phyloP scores from a whole-genome alignment of 2,329 filamentous ascomycete species.

The Rhynchosporium graminicola region DNA sequence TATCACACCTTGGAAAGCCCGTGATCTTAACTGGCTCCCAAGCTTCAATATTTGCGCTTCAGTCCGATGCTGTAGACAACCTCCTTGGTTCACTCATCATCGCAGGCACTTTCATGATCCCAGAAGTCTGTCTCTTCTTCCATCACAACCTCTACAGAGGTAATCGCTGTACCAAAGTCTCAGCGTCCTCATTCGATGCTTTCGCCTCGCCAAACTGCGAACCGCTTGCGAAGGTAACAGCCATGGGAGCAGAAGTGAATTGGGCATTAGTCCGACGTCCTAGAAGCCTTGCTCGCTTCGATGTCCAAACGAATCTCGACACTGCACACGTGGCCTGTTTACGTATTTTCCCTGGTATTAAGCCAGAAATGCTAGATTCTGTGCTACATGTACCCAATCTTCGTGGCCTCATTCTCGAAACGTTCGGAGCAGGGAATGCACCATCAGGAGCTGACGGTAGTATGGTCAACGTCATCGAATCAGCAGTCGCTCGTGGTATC shows the following conservation, averaged over 20 bases:
- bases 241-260: constrained; percentile 61
- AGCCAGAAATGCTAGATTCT: constrained; percentile 68
- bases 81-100: constrained; percentile 69
- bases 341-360: constrained; percentile 72
- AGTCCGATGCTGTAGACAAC: constrained; percentile 72
- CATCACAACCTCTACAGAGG: constrained; percentile 70
- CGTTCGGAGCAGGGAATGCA: constrained; percentile 72
- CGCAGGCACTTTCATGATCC: constrained; percentile 73
- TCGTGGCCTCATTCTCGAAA: constrained; percentile 69
- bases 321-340: constrained; percentile 71
- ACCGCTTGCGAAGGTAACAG: constrained; percentile 61
- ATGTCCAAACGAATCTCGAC: constrained; percentile 59
- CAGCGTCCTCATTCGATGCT: constrained; percentile 67
- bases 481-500: constrained; percentile 65
- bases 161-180: constrained; percentile 68
- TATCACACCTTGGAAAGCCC: constrained; percentile 70
- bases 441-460: constrained; percentile 59
- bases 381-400: constrained; percentile 63
- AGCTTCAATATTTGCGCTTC: constrained; percentile 69
- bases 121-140: constrained; percentile 74
- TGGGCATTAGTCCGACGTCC: constrained; percentile 64
- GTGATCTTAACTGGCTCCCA: constrained; percentile 66
- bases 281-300: constrained; percentile 58
- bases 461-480: constrained; percentile 64
- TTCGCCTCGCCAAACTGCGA: constrained; percentile 68